Percentiles rank a stretch among this genome's conserved stretches.
Evolutionary conservation across 2,329 filamentous ascomycete genomes (phyloP).

Genomic region (Talaromyces sp.): DNA sequence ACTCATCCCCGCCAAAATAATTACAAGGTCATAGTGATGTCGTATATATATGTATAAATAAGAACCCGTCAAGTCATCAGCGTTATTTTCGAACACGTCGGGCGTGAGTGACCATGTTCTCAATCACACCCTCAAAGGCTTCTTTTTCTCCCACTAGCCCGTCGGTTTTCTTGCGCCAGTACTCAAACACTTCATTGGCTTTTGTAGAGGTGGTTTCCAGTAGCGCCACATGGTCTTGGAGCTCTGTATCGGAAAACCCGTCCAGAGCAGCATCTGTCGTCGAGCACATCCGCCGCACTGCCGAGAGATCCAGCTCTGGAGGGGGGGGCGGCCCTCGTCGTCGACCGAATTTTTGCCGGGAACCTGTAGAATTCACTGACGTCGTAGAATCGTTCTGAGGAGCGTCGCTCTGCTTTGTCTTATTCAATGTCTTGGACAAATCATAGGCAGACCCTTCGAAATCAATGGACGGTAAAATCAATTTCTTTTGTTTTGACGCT

Average conservation of each 20-base stretch:
- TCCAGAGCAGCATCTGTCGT: slow-evolving; percentile 79
- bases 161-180: slow-evolving; percentile 82
- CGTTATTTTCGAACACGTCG: slow-evolving; percentile 72
- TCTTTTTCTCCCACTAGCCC: slow-evolving; percentile 87
- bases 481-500: slow-evolving; percentile 95
- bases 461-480: slow-evolving; percentile 79
- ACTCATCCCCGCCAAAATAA: not conserved
- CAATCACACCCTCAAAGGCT: slow-evolving; percentile 93
- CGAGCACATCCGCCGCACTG: slow-evolving; percentile 71
- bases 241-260: slow-evolving; percentile 73
- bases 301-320: slow-evolving; percentile 73
- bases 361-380: slow-evolving; percentile 21
- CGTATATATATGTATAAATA: not conserved
- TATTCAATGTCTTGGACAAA: slow-evolving; percentile 34
- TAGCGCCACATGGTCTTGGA: slow-evolving; percentile 65
- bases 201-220: slow-evolving; percentile 66
- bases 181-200: slow-evolving; percentile 74
- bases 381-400: slow-evolving; percentile 23
- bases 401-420: slow-evolving; percentile 26
- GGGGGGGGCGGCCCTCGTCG: slow-evolving; percentile 57
- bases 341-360: slow-evolving; percentile 25
- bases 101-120: slow-evolving; percentile 89
- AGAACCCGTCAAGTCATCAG: not conserved
- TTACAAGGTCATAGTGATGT: not conserved
- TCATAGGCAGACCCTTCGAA: slow-evolving; percentile 53